Conservation (phyloP, 225 moss, liverwort and hornwort species). For the Climacium dendroides region DNA sequence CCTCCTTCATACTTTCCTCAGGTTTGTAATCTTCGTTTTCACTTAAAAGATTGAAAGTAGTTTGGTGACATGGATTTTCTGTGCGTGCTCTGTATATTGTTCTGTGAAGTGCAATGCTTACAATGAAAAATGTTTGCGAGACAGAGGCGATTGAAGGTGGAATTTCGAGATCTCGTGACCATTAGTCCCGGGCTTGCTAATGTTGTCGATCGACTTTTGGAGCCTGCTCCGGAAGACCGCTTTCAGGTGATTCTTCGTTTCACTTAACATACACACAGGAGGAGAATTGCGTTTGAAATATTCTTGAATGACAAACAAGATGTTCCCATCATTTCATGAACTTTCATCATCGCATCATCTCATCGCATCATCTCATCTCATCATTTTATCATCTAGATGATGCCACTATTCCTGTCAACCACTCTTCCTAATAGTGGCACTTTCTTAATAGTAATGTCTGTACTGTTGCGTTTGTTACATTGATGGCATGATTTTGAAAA, state of each 20-base stretch:
- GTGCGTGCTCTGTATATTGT: not conserved
- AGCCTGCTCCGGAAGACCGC: conserved; percentile 95
- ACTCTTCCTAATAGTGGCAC: not conserved
- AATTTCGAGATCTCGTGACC: conserved; percentile 53
- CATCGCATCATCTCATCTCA: not conserved
- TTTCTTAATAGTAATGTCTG: not conserved
- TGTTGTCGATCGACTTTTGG: conserved; percentile 66
- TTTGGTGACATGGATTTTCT: not conserved
- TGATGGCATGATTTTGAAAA: not conserved
- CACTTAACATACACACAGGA: not conserved
- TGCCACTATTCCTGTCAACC: not conserved
- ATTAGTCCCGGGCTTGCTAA: conserved; percentile 47
- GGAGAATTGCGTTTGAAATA: not conserved
- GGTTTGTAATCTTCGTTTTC: conserved; percentile 3
- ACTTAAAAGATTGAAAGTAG: not conserved
- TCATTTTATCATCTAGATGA: not conserved
- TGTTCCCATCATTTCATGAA: not conserved
- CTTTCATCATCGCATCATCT: not conserved
- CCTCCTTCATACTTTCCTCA: conserved; percentile 80
- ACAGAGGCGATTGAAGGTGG: conserved; percentile 81
- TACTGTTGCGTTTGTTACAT: not conserved
- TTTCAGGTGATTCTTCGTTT: conserved; percentile 37
- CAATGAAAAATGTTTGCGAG: not conserved
- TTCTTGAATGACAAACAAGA: not conserved
- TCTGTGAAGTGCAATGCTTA: not conserved